phyloP scores from a whole-genome alignment of 2,329 filamentous ascomycete species.

The Triangularia verruculosa region DNA sequence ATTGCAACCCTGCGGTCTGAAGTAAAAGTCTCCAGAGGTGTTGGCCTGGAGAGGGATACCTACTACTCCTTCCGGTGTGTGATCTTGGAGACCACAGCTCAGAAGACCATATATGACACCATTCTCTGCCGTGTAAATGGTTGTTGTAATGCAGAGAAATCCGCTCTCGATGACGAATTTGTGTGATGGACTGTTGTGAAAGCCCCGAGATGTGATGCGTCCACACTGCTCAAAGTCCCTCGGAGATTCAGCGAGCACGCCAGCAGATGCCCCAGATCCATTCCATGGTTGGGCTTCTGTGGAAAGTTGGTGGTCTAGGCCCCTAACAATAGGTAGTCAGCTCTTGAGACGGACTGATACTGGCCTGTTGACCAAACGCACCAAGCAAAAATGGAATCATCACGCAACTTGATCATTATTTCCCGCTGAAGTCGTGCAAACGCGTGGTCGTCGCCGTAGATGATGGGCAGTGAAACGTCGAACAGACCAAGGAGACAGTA shows the following conservation, averaged over 20 bases:
- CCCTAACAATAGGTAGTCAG: background rate
- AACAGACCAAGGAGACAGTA: conserved; percentile 27
- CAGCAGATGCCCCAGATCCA: background rate
- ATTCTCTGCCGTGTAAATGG: background rate
- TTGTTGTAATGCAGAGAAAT: background rate
- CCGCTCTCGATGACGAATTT: conserved; percentile 4
- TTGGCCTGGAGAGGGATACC: background rate
- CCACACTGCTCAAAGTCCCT: background rate
- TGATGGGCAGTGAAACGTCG: conserved; percentile 18
- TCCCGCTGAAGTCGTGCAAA: conserved; percentile 15
- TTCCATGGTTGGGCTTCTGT: background rate
- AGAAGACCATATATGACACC: background rate
- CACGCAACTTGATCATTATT: conserved; percentile 7
- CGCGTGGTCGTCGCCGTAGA: conserved; percentile 23
- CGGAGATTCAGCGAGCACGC: background rate
- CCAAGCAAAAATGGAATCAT: conserved; percentile 16
- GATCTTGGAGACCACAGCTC: background rate
- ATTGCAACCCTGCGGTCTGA: background rate
- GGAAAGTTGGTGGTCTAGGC: background rate
- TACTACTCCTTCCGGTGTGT: background rate
- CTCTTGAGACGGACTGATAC: background rate
- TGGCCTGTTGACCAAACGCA: background rate
- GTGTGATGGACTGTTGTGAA: background rate
- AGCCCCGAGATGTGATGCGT: background rate
- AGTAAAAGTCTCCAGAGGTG: background rate